These are phyloP conservation scores for Pyrenochaeta sp. DNA, from an alignment of 2,329 filamentous ascomycete species.

Conservation along the genomic window DNA sequence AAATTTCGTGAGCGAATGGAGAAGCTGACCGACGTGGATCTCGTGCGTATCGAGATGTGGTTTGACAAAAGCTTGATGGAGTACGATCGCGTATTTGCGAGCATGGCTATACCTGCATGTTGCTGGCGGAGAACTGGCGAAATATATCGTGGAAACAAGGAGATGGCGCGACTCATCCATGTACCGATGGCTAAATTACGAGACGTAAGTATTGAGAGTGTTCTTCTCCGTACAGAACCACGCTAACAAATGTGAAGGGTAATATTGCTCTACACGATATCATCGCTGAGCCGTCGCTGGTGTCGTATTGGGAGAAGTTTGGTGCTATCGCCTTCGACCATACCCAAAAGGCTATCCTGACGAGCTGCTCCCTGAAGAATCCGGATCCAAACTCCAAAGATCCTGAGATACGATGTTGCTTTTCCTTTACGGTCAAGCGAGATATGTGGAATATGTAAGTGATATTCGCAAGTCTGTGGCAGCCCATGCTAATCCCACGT, in stretches of 20 bases:
- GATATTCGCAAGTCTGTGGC: constrained; percentile 5
- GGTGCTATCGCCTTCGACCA: constrained; percentile 96
- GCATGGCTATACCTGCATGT: constrained; percentile 97
- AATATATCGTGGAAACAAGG: constrained; percentile 96
- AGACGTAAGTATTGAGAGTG: constrained; percentile 71
- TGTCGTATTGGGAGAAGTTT: constrained; percentile 99
- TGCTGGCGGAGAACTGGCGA: constrained; percentile 97
- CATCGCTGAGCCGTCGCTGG: constrained; percentile 90
- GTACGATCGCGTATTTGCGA: constrained; percentile 97
- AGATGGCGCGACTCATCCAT: constrained; percentile 96
- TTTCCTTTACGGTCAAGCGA: constrained; percentile 94
- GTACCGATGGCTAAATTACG: constrained; percentile 89
- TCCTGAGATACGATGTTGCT: constrained; percentile 88
- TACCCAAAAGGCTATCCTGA: constrained; percentile 92
- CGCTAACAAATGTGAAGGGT: constrained; percentile 66
- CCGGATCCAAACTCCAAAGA: constrained; percentile 68
- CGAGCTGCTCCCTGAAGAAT: constrained; percentile 89
- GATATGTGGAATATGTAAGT: constrained; percentile 96
- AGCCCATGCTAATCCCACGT: constrained; percentile 40
- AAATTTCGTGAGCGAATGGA: constrained; percentile 97
- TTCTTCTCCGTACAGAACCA: not conserved
- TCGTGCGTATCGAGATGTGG: constrained; percentile 98
- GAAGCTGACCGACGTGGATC: constrained; percentile 87
- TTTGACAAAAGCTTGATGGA: constrained; percentile 97
- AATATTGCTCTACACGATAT: constrained; percentile 96